A percentile compares a stretch with the other conserved stretches of the same genome.
These are phyloP conservation scores for Jaltomata sinuosa DNA, from an alignment of 257 asterid genomes.

Conservation along the genomic window DNA sequence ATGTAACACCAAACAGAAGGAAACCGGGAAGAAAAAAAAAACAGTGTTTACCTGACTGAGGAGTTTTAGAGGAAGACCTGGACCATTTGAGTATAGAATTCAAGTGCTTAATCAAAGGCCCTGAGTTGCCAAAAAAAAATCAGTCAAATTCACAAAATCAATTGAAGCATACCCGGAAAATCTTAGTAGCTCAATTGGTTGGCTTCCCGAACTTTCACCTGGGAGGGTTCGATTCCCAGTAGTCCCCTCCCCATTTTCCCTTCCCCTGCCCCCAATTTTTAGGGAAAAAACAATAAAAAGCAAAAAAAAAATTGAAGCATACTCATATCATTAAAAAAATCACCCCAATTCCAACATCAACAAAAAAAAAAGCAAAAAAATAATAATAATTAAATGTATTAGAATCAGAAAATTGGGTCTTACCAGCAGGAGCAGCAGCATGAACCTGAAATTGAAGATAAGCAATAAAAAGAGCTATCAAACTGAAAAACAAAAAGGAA, in stretches of 20 bases:
- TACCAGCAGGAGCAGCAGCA: slow-evolving; percentile 97
- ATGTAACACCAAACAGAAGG: not conserved
- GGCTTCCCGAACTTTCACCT: not conserved
- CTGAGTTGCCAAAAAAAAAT: slow-evolving; percentile 23
- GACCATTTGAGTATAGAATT: slow-evolving; percentile 86
- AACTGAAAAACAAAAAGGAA: slow-evolving; percentile 30
- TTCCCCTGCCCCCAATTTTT: not conserved
- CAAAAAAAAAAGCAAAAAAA: not conserved
- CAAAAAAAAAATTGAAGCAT: not conserved
- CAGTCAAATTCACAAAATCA: not conserved
- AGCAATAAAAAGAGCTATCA: slow-evolving; percentile 30
- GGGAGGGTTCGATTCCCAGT: not conserved
- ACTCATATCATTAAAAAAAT: slow-evolving; percentile 9
- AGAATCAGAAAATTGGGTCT: not conserved
- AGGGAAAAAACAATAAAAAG: not conserved
- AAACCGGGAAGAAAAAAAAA: not conserved
- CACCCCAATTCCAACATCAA: not conserved
- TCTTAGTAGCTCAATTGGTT: not conserved
- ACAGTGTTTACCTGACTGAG: slow-evolving; percentile 54
- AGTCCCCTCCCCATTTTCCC: not conserved
- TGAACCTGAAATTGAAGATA: slow-evolving; percentile 45
- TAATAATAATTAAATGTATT: not conserved
- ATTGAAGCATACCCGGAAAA: not conserved
- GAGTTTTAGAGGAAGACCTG: slow-evolving; percentile 61
- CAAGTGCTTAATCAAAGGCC: slow-evolving; percentile 78